Base-by-base conservation (phyloP, 176 grass and related monocot genomes). In the Raddia guianensis region DNA sequence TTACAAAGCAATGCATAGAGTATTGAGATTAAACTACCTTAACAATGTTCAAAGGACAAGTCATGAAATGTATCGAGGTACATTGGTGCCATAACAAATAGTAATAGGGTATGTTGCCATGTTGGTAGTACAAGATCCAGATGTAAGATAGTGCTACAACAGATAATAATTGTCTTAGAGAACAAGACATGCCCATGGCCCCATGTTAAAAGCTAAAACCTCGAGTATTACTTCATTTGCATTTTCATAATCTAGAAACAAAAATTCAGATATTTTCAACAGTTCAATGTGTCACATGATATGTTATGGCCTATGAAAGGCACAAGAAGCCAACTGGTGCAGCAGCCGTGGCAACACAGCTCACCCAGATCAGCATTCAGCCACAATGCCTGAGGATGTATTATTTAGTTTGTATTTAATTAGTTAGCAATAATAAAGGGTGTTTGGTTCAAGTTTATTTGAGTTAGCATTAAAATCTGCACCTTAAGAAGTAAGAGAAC, bases 231-330 rank as follows among this genome's bases (percentile, higher is more conserved):
- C 16, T 63, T 63, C 42, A 48, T 87, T 76, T 60, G 8, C 7
- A 20, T n/a, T n/a, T n/a, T n/a, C n/a, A 43, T 59, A 81, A 53
- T 71, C 37, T 56, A 82, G 61, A 76, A 76, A 63, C 69, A 56
- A 12, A 68, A 87, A 34, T 40, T 66, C 16, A 5, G 19, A 7
- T 14, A 12, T 50, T 27, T 60, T 61, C n/a, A n/a, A n/a, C n/a
- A n/a, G n/a, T n/a, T n/a, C 4, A 56, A 63, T 21, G 59, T 11
- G 49, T 52, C 8, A 83, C 49, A 27, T n/a, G n/a, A n/a, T n/a
- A n/a, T n/a, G n/a, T n/a, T n/a, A n/a, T n/a, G n/a, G n/a, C n/a
- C n/a, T n/a, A n/a, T n/a, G n/a, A n/a, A n/a, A n/a, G n/a, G n/a
- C n/a, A n/a, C n/a, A n/a, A n/a, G n/a, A n/a, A n/a, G n/a, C n/a